Evolutionary conservation across 352 stramenopile genomes (phyloP).

Genomic region (Pythium periplocum): DNA sequence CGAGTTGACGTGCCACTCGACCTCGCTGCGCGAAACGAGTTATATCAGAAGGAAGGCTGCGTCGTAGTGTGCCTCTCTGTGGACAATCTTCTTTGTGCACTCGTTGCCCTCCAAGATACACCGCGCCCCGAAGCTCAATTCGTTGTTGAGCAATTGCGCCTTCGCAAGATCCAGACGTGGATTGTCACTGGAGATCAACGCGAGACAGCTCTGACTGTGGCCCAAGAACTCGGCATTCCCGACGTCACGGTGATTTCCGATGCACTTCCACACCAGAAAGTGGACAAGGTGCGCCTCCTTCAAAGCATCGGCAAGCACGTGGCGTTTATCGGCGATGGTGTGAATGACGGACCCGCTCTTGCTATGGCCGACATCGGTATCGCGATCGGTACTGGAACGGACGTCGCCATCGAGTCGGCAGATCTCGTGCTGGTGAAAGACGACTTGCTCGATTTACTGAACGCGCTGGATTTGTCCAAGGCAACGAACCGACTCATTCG

Average conservation of each 20-base stretch:
- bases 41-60: conserved; percentile 41
- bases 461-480: conserved; percentile 51
- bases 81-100: conserved; percentile 38
- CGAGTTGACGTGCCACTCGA: conserved; percentile 36
- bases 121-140: conserved; percentile 41
- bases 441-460: conserved; percentile 60
- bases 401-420: conserved; percentile 64
- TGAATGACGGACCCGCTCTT: conserved; percentile 70
- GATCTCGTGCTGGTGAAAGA: conserved; percentile 75
- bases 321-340: conserved; percentile 67
- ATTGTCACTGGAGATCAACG: conserved; percentile 76
- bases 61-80: conserved; percentile 59
- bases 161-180: conserved; percentile 56
- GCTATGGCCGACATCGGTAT: conserved; percentile 65
- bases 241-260: conserved; percentile 56
- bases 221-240: conserved; percentile 38
- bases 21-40: conserved; percentile 36
- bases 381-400: conserved; percentile 55
- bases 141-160: conserved; percentile 50
- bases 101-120: conserved; percentile 51
- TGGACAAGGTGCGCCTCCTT: conserved; percentile 64
- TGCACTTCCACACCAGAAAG: conserved; percentile 69
- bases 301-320: conserved; percentile 68
- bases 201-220: conserved; percentile 49
- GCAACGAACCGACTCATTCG: conserved; percentile 66